phyloP scores from a whole-genome alignment of 176 grass and related monocot species.

The Ananas comosus region DNA sequence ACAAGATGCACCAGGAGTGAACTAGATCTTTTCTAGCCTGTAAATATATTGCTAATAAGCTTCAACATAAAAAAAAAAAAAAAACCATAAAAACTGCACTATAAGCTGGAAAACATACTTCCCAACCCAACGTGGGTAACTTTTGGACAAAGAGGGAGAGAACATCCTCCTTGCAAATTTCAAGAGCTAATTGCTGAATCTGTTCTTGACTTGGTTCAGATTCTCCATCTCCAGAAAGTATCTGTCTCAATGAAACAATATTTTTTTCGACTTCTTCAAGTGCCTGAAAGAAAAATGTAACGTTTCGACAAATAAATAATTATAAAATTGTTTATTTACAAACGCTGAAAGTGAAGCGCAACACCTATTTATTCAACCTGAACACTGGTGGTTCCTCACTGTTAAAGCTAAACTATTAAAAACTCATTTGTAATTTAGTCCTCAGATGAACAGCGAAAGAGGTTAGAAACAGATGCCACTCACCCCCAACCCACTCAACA shows the following conservation, averaged over 20 bases:
- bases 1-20: constrained; percentile 85
- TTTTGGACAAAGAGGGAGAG: constrained; percentile 87
- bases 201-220: constrained; percentile 84
- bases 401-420: neutral
- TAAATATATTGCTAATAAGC: constrained; percentile 20
- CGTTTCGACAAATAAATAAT: neutral
- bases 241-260: constrained; percentile 50
- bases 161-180: constrained; percentile 83
- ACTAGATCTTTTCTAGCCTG: constrained; percentile 94
- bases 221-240: constrained; percentile 84
- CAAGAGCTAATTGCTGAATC: constrained; percentile 68
- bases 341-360: neutral
- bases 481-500: too few relatives aligned
- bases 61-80: constrained; percentile 7
- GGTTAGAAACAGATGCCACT: too few relatives aligned
- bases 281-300: constrained; percentile 38
- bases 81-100: neutral
- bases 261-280: constrained; percentile 93
- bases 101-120: constrained; percentile 43
- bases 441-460: neutral
- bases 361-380: neutral
- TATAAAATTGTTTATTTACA: neutral
- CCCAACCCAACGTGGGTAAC: constrained; percentile 85
- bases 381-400: neutral
- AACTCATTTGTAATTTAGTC: neutral